Base-by-base conservation (phyloP, 495 filamentous ascomycete species). In the Paragyromitra xinjiangensis region DNA sequence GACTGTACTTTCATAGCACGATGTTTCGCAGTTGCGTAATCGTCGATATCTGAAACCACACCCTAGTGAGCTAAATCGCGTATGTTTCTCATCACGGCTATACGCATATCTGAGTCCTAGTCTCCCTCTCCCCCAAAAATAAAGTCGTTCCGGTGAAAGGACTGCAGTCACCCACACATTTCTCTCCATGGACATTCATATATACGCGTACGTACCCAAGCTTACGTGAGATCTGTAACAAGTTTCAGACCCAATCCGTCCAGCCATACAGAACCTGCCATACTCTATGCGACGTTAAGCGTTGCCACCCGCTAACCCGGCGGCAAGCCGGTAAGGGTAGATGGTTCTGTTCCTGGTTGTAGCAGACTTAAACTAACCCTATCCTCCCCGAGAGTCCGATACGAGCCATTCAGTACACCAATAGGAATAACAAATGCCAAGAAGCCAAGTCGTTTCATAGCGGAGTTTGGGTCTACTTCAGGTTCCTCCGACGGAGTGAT, bases 401-500 rank as follows among this genome's bases (percentile, higher is more conserved):
- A 53, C 64, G 45, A n/a, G 64, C 42, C 44, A 4, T 50, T 2
- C 3, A 34, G 37, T 22, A 50, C 63, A 50, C 16, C 53, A 37
- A 69, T 69, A 69, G 66, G 66, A 42, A 22, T 6, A 16, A 40
- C 3, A n/a, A 7, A 55, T 19, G 66, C 66, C 51, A 69, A 59
- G 66, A 61, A 8, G 53, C 66, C 66, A 69, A 61, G 66, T 48
- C 48, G 51, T 69, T 45, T 40, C 66, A 59, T 26, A n/a, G 55
- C 66, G 66, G 66, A 45, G 12, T 26, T 26, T 7, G 40, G 7
- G 9, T 39, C 37, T 69, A 40, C 59, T 69, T 59, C 22, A 34
- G 51, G 11, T 69, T 58, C 9, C 6, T 24, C 66, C 66, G 66
- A 9, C 11, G 19, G 66, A 69, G 66, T 69, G 66, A 69, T n/a